Conservation (phyloP, 176 grass and related monocot species). For the Carex pumila region DNA sequence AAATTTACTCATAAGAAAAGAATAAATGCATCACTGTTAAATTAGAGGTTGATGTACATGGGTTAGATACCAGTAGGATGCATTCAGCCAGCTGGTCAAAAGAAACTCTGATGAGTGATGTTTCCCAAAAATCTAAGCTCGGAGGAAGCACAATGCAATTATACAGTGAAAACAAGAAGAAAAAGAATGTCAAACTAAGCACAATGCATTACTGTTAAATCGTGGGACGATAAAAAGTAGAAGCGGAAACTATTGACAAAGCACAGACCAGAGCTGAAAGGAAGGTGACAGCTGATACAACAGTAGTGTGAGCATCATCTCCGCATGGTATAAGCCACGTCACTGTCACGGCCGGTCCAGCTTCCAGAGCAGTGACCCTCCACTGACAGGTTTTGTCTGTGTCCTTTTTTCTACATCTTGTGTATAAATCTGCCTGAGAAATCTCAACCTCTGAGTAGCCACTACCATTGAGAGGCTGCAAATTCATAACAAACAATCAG, state of each 20-base stretch:
- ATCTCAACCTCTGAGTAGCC: conserved; percentile 49
- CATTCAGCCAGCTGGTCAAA: not conserved
- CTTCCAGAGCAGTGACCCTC: conserved; percentile 15
- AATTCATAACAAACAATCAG: conserved; percentile 1
- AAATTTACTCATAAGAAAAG: not conserved
- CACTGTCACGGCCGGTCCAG: not conserved
- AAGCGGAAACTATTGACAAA: conserved; percentile 41
- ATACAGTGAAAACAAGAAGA: not conserved
- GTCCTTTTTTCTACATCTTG: conserved; percentile 35
- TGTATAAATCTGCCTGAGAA: conserved; percentile 28
- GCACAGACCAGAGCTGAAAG: conserved; percentile 55
- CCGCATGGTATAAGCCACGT: conserved; percentile 57
- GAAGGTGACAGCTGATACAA: conserved; percentile 64
- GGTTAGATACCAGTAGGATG: not conserved
- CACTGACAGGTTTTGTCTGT: conserved; percentile 22
- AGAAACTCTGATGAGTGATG: not conserved
- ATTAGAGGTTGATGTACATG: not conserved
- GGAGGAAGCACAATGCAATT: not conserved
- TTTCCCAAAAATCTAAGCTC: not conserved
- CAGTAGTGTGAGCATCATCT: conserved; percentile 34
- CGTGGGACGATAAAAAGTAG: conserved; percentile 20
- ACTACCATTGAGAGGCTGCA: conserved; percentile 53
- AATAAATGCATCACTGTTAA: not conserved
- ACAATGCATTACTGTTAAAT: not conserved
- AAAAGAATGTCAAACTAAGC: not conserved